Conservation (phyloP, 2,329 filamentous ascomycete genomes). For the Penicillium janthinellum region DNA sequence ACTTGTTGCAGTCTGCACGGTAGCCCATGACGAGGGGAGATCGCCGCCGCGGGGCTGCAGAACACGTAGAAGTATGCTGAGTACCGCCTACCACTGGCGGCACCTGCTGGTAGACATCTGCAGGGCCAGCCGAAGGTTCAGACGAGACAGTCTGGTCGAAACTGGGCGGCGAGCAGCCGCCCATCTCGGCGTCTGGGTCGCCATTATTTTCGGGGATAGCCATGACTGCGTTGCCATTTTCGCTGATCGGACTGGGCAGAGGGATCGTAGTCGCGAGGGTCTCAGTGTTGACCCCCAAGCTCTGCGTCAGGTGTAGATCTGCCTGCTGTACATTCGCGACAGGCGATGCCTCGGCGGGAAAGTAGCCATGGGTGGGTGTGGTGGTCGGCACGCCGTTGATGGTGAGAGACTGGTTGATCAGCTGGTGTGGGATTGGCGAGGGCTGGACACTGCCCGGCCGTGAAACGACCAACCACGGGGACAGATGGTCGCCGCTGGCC, state of each 20-base stretch:
- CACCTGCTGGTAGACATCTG: neutral
- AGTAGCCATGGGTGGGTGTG: slow-evolving; percentile 36
- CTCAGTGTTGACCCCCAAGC: neutral
- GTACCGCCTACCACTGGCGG: neutral
- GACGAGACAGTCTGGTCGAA: neutral
- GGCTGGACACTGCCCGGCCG: slow-evolving; percentile 24
- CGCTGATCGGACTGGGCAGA: slow-evolving; percentile 46
- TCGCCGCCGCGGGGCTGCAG: slow-evolving; percentile 44
- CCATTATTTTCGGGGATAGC: slow-evolving; percentile 7
- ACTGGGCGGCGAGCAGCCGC: slow-evolving; percentile 4
- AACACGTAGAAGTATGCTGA: neutral
- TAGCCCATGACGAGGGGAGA: slow-evolving; percentile 77
- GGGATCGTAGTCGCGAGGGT: slow-evolving; percentile 19
- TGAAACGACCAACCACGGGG: slow-evolving; percentile 25
- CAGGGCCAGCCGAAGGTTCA: neutral
- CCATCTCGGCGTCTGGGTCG: slow-evolving; percentile 24
- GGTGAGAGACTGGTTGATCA: slow-evolving; percentile 35
- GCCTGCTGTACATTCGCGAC: neutral
- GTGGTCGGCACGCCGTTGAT: slow-evolving; percentile 33
- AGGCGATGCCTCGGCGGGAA: slow-evolving; percentile 18
- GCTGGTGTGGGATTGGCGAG: slow-evolving; percentile 33
- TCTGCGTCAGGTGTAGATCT: neutral
- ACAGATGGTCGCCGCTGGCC: slow-evolving; percentile 18
- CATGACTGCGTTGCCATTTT: slow-evolving; percentile 31
- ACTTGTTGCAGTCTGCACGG: slow-evolving; percentile 76